Evolutionary conservation across 495 filamentous ascomycete genomes (phyloP).

Genomic region (Aspergillus egyptiacus): DNA sequence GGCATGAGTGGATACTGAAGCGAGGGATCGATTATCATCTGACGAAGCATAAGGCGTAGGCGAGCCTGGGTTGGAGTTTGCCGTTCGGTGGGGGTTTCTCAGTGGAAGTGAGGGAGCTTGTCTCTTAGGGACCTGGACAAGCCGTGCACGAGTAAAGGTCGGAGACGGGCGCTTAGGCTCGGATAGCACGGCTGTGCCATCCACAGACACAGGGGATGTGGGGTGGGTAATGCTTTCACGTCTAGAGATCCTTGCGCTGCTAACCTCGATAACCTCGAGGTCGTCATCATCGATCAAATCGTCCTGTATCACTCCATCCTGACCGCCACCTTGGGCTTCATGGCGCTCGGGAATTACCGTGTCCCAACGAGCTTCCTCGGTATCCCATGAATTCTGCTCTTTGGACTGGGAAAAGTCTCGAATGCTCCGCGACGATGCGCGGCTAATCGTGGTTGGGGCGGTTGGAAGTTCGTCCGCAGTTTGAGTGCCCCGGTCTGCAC

Average conservation of each 20-base stretch:
- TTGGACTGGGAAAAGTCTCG: conserved; percentile 38
- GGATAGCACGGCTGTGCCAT: conserved; percentile 31
- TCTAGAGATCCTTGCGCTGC: conserved; percentile 40
- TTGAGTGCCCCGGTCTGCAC: conserved; percentile 54
- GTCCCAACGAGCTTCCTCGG: conserved; percentile 27
- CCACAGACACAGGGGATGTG: conserved; percentile 47
- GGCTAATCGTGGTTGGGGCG: conserved; percentile 33
- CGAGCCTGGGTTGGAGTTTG: conserved; percentile 18
- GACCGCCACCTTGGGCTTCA: conserved; percentile 24
- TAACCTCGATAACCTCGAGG: conserved; percentile 40
- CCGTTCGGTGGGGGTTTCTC: conserved; percentile 49
- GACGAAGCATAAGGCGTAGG: conserved; percentile 15
- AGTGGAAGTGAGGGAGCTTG: conserved; percentile 59
- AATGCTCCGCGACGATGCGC: conserved; percentile 42
- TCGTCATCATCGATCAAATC: conserved; percentile 25
- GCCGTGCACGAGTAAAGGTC: conserved; percentile 54
- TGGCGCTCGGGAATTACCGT: conserved; percentile 33
- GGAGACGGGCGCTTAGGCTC: conserved; percentile 41
- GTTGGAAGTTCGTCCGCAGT: conserved; percentile 52
- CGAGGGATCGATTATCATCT: conserved; percentile 14
- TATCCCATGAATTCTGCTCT: conserved; percentile 22
- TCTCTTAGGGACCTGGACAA: conserved; percentile 70
- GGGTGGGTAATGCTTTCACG: conserved; percentile 39
- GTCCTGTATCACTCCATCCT: conserved; percentile 15
- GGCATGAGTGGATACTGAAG: conserved; percentile 22